Evolutionary conservation across 176 grass and related monocot species (phyloP).

Genomic region (Poa pratensis): DNA sequence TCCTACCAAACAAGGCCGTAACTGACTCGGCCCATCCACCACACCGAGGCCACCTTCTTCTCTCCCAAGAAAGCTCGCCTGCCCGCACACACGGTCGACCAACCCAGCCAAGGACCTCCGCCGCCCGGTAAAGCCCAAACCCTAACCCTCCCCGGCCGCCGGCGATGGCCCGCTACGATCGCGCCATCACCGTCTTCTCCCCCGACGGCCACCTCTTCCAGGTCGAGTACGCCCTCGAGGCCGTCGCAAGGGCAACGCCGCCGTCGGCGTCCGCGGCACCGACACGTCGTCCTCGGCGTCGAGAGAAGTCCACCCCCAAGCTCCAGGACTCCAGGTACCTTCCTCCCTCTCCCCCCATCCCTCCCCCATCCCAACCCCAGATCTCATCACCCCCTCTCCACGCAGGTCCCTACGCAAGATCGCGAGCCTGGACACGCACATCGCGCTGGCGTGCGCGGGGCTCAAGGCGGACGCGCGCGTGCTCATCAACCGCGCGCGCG

Average conservation of each 20-base stretch:
- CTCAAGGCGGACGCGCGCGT: constrained; percentile 96
- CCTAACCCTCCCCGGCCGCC: constrained; percentile 40
- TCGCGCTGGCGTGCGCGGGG: constrained; percentile 94
- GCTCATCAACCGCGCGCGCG: constrained; percentile 86
- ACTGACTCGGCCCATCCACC: not conserved
- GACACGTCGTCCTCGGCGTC: constrained; percentile 98
- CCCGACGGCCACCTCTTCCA: constrained; percentile 99
- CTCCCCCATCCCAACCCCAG: not conserved
- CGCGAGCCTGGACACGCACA: constrained; percentile 83
- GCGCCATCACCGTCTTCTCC: constrained; percentile 99
- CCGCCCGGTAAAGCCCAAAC: constrained; percentile 41
- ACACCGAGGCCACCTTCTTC: constrained; percentile 8
- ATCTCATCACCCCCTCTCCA: not conserved
- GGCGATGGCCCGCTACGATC: constrained; percentile 96
- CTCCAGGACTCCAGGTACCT: constrained; percentile 92
- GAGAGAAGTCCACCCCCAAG: constrained; percentile 99
- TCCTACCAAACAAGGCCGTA: too few relatives aligned
- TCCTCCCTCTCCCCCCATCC: too few relatives aligned
- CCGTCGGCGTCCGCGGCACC: constrained; percentile 89
- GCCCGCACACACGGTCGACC: not conserved
- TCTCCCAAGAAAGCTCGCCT: constrained; percentile 3
- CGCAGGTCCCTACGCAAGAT: constrained; percentile 85
- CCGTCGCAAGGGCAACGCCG: constrained; percentile 99
- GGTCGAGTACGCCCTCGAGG: constrained; percentile 99
- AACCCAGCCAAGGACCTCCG: constrained; percentile 6